Evolutionary conservation across 768 basidiomycete genomes (phyloP).

Genomic region (Mycena venus): DNA sequence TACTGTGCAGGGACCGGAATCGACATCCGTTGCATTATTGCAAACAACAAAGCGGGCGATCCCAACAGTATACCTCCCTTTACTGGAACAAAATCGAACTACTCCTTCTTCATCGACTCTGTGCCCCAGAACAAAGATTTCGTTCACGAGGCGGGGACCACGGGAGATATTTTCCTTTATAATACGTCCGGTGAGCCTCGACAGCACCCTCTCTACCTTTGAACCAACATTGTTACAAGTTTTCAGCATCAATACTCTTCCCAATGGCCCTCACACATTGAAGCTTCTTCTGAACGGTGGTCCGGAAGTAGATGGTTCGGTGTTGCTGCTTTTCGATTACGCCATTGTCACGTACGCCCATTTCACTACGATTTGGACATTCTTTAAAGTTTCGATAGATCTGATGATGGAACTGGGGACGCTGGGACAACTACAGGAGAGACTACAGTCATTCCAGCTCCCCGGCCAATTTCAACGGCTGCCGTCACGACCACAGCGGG

Average conservation of each 20-base stretch:
- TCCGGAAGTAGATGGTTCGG: conserved; percentile 2
- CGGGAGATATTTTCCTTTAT: conserved; percentile 12
- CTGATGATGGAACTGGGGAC: background rate
- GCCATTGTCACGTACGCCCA: conserved; percentile 16
- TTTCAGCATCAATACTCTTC: conserved; percentile 1
- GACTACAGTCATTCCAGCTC: background rate
- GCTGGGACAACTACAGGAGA: no score
- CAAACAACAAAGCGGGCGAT: conserved; percentile 2
- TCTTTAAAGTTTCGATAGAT: background rate
- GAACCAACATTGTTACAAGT: background rate
- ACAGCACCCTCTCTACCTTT: background rate
- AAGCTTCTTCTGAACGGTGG: conserved; percentile 18
- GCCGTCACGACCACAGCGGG: no score
- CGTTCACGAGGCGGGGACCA: conserved; percentile 9
- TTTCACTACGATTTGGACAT: background rate
- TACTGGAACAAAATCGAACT: conserved; percentile 17
- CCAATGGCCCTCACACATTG: conserved; percentile 2
- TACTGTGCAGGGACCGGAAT: conserved; percentile 14
- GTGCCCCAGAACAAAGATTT: conserved; percentile 9
- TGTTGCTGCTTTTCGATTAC: conserved; percentile 14
- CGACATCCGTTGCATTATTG: conserved; percentile 17
- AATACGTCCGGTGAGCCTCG: conserved; percentile 13
- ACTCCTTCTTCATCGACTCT: conserved; percentile 19
- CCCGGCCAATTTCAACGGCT: background rate
- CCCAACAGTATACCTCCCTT: conserved; percentile 15